Conservation (phyloP, 163 green algal species). For the Prototheca cutis region DNA sequence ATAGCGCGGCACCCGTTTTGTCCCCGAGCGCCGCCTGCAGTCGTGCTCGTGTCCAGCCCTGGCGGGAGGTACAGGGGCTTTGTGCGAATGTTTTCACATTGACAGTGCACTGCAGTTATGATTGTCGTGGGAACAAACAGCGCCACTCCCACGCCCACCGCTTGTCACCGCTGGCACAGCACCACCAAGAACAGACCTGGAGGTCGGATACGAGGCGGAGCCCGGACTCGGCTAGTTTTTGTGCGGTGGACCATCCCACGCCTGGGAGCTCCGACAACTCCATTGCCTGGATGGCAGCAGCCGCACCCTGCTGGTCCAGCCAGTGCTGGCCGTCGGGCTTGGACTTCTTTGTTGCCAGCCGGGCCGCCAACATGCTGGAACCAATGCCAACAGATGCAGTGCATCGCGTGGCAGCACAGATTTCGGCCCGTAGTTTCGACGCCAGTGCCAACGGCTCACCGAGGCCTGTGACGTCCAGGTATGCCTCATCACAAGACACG, state of each 20-base stretch:
- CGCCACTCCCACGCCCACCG: too few relatives aligned
- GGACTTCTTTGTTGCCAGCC: conserved; percentile 70
- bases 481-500: conserved; percentile 92
- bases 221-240: conserved; percentile 44
- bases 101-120: background rate
- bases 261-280: conserved; percentile 51
- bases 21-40: conserved; percentile 62
- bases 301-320: background rate
- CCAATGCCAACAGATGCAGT: conserved; percentile 66
- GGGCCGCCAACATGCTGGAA: conserved; percentile 76
- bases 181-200: conserved; percentile 25
- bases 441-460: conserved; percentile 30
- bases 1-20: conserved; percentile 52
- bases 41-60: conserved; percentile 17
- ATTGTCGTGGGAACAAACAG: too few relatives aligned
- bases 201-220: conserved; percentile 46
- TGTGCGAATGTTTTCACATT: background rate
- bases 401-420: conserved; percentile 60
- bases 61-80: background rate
- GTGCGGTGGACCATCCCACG: conserved; percentile 46
- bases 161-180: too few relatives aligned
- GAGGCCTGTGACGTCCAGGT: conserved; percentile 28
- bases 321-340: conserved; percentile 79
- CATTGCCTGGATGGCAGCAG: conserved; percentile 32
- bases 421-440: conserved; percentile 38